Percentiles rank a stretch among this genome's conserved stretches.
These are phyloP conservation scores for Peziza echinospora DNA, from an alignment of 495 filamentous ascomycete genomes.

Conservation along the genomic window DNA sequence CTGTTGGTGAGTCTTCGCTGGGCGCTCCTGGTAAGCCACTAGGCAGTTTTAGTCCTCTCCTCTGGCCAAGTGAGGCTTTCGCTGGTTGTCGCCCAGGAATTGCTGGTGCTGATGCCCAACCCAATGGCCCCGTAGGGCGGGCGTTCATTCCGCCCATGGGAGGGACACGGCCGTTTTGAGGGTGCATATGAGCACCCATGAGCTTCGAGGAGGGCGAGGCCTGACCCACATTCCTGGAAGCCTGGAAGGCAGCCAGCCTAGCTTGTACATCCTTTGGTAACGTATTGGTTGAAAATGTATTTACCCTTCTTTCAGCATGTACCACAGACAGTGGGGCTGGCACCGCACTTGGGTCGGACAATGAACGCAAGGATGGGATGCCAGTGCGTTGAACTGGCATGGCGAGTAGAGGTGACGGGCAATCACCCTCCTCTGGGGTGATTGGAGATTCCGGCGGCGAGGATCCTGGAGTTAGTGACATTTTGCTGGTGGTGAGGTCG, in stretches of 20 bases:
- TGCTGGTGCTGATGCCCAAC: constrained; percentile 32
- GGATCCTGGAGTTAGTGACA: neutral
- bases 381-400: neutral
- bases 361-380: neutral
- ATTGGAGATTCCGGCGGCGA: neutral
- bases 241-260: constrained; percentile 56
- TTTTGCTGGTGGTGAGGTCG: neutral
- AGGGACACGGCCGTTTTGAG: constrained; percentile 16
- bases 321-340: constrained; percentile 65
- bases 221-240: constrained; percentile 38
- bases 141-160: constrained; percentile 22
- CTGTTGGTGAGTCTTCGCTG: constrained; percentile 2
- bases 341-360: constrained; percentile 1
- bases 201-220: constrained; percentile 11
- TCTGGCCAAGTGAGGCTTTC: constrained; percentile 29
- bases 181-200: neutral
- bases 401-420: neutral
- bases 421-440: neutral
- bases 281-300: constrained; percentile 19
- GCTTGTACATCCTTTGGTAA: constrained; percentile 63
- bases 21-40: constrained; percentile 3
- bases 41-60: constrained; percentile 9
- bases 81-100: constrained; percentile 20
- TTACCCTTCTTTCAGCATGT: constrained; percentile 51
- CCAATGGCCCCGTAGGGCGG: constrained; percentile 22